Evolutionary conservation across 441 rosid species (phyloP), one percentile per base, ranked within the genome.

Genomic region (Euphorbia corollata): DNA sequence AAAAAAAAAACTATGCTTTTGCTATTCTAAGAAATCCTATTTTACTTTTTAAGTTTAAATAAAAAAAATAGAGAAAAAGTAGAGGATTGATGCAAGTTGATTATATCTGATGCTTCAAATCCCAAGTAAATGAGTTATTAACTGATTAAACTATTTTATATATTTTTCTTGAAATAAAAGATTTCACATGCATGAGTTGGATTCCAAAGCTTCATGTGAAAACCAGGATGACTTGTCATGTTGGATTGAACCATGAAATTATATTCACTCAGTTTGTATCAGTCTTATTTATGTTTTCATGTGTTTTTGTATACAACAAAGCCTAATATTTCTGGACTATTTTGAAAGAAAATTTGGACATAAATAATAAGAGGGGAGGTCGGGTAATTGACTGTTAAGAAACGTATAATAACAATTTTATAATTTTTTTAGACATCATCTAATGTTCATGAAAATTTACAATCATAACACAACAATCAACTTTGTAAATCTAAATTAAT

Each of bases 161-260:
- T 19, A 13, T 27, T 24, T 7, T 41, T 16, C 19, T 6, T 0
- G 18, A 59, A 56, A 27, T 27, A 23, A 3, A 27, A 23, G 19
- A 12, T 27, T 27, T 57, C 38, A 27, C 61, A 62, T 19, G 39
- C 12, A 64, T 51, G 23, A 12, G 34, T 50, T 57, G 38, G 15
- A 64, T 64, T 50, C 58, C 30, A 51, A 22, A 19, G 22, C 68
- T 18, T 24, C 59, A 18, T 32, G 12, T 32, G 59, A 50, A 48
- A 54, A 48, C 57, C 41, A 63, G 19, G 67, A 48, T 64, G 68
- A 32, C 59, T 50, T 64, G 27, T 50, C 47, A 32, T 30, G 47
- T 51, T 18, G 27, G 43, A 27, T 63, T 45, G 6, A 45, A 30
- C 66, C 66, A 43, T 62, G 36, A 62, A 62, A 19, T 27, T 27